Percentiles rank a stretch among this genome's conserved stretches.
These are phyloP conservation scores for Claviceps purpurea DNA, from an alignment of 2,329 filamentous ascomycete species.

Conservation along the genomic window DNA sequence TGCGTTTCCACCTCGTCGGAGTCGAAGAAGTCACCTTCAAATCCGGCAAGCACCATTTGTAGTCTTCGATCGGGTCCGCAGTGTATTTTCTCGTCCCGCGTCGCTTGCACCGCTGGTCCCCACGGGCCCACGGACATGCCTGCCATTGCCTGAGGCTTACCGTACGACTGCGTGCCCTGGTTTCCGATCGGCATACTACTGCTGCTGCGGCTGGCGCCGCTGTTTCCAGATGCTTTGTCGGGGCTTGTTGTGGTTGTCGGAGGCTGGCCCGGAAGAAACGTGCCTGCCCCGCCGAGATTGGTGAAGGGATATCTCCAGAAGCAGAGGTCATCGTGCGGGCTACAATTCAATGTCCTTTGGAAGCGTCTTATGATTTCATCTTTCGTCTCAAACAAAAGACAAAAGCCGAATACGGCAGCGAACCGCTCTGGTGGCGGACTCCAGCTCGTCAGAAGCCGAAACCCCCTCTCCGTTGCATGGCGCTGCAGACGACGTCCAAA, in stretches of 20 bases:
- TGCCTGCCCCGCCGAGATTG: slow-evolving; percentile 54
- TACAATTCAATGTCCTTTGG: slow-evolving; percentile 18
- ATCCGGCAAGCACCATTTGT: slow-evolving; percentile 43
- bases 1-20: slow-evolving; percentile 65
- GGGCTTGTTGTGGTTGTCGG: neutral
- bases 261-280: slow-evolving; percentile 35
- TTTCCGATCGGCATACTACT: slow-evolving; percentile 20
- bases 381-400: slow-evolving; percentile 44
- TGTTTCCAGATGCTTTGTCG: neutral
- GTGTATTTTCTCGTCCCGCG: slow-evolving; percentile 30
- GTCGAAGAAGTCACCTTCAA: slow-evolving; percentile 66
- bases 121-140: slow-evolving; percentile 35
- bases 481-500: slow-evolving; percentile 63
- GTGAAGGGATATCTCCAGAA: slow-evolving; percentile 48
- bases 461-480: slow-evolving; percentile 47
- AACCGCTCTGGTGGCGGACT: slow-evolving; percentile 35
- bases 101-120: slow-evolving; percentile 21
- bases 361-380: slow-evolving; percentile 33
- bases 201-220: neutral
- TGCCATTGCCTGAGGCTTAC: slow-evolving; percentile 12
- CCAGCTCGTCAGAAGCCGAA: slow-evolving; percentile 38
- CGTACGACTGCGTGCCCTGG: slow-evolving; percentile 18
- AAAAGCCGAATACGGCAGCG: slow-evolving; percentile 54
- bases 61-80: slow-evolving; percentile 23
- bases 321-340: slow-evolving; percentile 33